phyloP scores from a whole-genome alignment of 1,139 yeast genomes.

The Debaryomyces sp. region DNA sequence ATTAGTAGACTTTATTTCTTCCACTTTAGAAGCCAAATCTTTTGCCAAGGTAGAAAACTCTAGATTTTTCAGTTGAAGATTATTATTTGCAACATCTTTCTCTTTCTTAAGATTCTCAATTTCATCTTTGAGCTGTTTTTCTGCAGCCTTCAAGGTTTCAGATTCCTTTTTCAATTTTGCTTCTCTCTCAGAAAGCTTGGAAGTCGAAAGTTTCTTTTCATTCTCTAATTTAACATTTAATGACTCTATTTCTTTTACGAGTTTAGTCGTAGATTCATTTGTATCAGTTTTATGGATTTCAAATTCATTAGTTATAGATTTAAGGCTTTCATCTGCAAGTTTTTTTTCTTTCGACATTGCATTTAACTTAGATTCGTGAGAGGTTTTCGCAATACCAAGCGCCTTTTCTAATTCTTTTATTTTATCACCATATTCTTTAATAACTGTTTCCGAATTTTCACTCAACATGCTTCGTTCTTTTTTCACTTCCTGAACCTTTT shows the following conservation, averaged over 20 bases:
- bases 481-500: conserved; percentile 48
- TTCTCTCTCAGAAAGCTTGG: conserved; percentile 1
- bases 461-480: conserved; percentile 50
- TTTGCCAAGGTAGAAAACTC: background rate
- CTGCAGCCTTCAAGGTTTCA: background rate
- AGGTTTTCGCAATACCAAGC: conserved; percentile 15
- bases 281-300: background rate
- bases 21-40: background rate
- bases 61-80: background rate
- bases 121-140: background rate
- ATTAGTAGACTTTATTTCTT: conserved; percentile 8
- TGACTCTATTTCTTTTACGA: conserved; percentile 6
- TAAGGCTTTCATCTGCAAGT: background rate
- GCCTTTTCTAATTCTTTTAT: conserved; percentile 30
- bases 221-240: background rate
- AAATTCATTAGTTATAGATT: background rate
- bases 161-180: background rate
- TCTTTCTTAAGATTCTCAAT: conserved; percentile 7
- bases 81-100: background rate
- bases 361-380: conserved; percentile 13
- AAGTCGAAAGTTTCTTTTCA: background rate
- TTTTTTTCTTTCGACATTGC: conserved; percentile 11
- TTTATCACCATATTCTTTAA: conserved; percentile 51
- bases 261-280: background rate
- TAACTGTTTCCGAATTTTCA: conserved; percentile 51